Conservation (phyloP, 2,329 filamentous ascomycete genomes). For the Aschersonia sp. region DNA sequence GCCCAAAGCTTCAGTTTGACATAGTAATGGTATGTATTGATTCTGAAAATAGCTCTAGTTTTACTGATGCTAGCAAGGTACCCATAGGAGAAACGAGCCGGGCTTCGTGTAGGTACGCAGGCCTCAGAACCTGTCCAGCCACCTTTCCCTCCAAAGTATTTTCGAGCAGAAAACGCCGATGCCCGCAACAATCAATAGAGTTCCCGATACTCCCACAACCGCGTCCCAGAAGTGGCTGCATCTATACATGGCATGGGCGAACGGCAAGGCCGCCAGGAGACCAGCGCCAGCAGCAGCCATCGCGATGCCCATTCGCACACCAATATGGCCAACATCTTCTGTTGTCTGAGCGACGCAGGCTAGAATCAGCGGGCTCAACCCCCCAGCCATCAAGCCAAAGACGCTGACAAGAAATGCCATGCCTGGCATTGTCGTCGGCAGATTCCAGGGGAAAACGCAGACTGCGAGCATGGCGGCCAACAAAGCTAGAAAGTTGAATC, state of each 20-base stretch:
- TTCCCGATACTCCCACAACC: neutral
- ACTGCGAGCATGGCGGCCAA: conserved; percentile 10
- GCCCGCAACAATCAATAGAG: no score
- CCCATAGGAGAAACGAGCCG: no score
- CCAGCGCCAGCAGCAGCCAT: conserved; percentile 15
- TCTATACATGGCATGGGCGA: neutral
- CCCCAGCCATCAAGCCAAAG: conserved; percentile 16
- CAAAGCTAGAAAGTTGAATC: conserved; percentile 25
- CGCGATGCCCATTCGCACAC: conserved; percentile 16
- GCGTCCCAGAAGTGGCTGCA: neutral
- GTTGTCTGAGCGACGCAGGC: conserved; percentile 17
- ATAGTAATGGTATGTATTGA: no score
- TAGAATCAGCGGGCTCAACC: conserved; percentile 18
- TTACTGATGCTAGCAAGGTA: no score
- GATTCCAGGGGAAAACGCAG: conserved; percentile 16
- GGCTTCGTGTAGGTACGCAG: no score
- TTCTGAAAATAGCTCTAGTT: no score
- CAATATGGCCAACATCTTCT: conserved; percentile 12
- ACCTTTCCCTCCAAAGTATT: no score
- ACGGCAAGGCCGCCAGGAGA: conserved; percentile 10
- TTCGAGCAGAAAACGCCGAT: no score
- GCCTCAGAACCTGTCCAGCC: no score
- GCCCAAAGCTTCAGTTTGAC: no score
- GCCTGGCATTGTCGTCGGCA: conserved; percentile 6
- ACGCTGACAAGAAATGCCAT: conserved; percentile 12